Evolutionary conservation across 768 basidiomycete species (phyloP).

Genomic region (Harrya chromipes): DNA sequence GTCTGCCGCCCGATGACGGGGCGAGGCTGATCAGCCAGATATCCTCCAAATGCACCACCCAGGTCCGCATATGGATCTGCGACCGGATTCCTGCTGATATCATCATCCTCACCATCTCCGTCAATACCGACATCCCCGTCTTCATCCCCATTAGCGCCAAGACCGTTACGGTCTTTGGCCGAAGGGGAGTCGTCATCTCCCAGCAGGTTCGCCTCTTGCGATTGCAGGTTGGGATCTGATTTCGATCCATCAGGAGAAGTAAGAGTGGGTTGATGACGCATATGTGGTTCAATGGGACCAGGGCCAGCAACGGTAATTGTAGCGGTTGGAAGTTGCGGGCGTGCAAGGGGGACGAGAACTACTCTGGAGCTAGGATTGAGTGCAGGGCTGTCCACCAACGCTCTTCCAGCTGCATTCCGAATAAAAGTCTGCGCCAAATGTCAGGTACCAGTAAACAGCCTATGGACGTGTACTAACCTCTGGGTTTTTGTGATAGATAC

Average conservation of each 20-base stretch:
- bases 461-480: constrained; percentile 50
- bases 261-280: constrained; percentile 26
- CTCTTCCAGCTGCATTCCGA: constrained; percentile 80
- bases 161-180: constrained; percentile 1
- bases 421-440: constrained; percentile 73
- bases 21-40: constrained; percentile 68
- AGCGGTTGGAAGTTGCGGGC: constrained; percentile 44
- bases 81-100: constrained; percentile 29
- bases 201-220: constrained; percentile 19
- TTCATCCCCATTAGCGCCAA: constrained; percentile 21
- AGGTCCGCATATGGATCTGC: constrained; percentile 83
- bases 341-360: constrained; percentile 61
- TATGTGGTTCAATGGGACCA: constrained; percentile 35
- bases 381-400: constrained; percentile 84
- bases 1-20: constrained; percentile 47
- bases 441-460: constrained; percentile 10
- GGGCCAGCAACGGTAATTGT: constrained; percentile 57
- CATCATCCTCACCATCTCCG: constrained; percentile 42
- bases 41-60: constrained; percentile 71
- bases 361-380: constrained; percentile 78
- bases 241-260: constrained; percentile 24
- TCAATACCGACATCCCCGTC: constrained; percentile 25
- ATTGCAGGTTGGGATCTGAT: constrained; percentile 33
- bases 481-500: constrained; percentile 98
- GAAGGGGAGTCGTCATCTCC: constrained; percentile 7